A percentile compares a stretch with the other conserved stretches of the same genome.
Evolutionary conservation across 257 asterid species (phyloP).

Genomic region (Eustoma russellianum): DNA sequence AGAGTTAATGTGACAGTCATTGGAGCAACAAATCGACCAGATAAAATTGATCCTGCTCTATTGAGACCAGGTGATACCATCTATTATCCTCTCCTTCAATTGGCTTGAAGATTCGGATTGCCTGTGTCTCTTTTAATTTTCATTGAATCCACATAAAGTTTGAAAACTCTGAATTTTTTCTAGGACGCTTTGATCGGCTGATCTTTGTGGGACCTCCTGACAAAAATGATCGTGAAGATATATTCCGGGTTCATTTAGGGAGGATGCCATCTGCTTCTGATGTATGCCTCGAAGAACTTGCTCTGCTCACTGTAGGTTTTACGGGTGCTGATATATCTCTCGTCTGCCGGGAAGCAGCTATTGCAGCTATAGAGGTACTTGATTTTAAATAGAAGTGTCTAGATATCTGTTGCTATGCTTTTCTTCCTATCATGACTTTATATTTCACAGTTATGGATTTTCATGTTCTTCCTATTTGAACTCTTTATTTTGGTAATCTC

Average conservation of each 20-base stretch:
- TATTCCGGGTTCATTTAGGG: slow-evolving; percentile 65
- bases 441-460: too few species aligned
- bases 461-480: slow-evolving; percentile 1
- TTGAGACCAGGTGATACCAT: slow-evolving; percentile 65
- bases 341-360: slow-evolving; percentile 82
- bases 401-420: not conserved
- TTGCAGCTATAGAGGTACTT: slow-evolving; percentile 67
- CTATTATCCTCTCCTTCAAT: not conserved
- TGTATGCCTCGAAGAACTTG: slow-evolving; percentile 63
- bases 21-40: slow-evolving; percentile 97
- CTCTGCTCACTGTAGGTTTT: slow-evolving; percentile 65
- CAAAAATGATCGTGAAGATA: slow-evolving; percentile 64
- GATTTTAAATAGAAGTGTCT: slow-evolving; percentile 3
- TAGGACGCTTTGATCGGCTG: slow-evolving; percentile 89
- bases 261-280: slow-evolving; percentile 70
- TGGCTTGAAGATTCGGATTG: not conserved
- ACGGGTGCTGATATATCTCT: slow-evolving; percentile 91
- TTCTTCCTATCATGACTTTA: not conserved
- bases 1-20: slow-evolving; percentile 86
- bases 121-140: not conserved
- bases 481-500: slow-evolving; percentile 14
- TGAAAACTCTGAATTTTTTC: slow-evolving; percentile 12
- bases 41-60: slow-evolving; percentile 87
- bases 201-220: slow-evolving; percentile 93
- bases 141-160: not conserved